These are phyloP conservation scores for Sinapis alba DNA, from an alignment of 441 rosid genomes.

Conservation along the genomic window DNA sequence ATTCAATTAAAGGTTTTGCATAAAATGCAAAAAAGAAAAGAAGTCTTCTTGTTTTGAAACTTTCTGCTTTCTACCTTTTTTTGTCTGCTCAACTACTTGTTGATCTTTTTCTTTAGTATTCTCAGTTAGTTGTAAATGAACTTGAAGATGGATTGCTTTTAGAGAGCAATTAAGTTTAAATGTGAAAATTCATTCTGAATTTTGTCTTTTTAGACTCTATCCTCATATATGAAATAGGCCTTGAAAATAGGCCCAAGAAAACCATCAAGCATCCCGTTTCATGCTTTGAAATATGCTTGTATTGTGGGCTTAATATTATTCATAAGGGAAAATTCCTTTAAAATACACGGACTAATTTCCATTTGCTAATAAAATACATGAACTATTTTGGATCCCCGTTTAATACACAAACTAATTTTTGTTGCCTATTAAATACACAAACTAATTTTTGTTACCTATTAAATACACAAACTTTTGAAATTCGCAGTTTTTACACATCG, in stretches of 20 bases:
- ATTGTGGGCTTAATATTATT: no score
- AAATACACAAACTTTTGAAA: no score
- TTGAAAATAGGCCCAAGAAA: background rate
- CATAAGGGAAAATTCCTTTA: no score
- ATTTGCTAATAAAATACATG: no score
- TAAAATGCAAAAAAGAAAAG: constrained; percentile 24
- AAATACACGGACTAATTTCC: no score
- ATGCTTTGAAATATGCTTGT: no score
- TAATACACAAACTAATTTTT: no score
- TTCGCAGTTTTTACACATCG: no score
- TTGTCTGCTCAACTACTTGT: no score
- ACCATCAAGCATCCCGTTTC: background rate
- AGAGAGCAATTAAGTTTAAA: background rate
- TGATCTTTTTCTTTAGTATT: background rate
- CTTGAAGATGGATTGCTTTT: background rate
- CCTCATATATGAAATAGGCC: background rate
- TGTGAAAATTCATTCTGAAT: background rate
- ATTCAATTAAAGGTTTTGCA: background rate
- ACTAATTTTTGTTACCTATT: no score
- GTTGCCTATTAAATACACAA: no score
- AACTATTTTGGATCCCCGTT: no score
- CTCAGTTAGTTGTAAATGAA: constrained; percentile 18
- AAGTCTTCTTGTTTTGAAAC: background rate
- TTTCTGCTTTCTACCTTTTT: background rate
- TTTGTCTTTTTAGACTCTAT: background rate